Conservation (phyloP, 2,329 filamentous ascomycete genomes). For the Hypoxylon sp. region DNA sequence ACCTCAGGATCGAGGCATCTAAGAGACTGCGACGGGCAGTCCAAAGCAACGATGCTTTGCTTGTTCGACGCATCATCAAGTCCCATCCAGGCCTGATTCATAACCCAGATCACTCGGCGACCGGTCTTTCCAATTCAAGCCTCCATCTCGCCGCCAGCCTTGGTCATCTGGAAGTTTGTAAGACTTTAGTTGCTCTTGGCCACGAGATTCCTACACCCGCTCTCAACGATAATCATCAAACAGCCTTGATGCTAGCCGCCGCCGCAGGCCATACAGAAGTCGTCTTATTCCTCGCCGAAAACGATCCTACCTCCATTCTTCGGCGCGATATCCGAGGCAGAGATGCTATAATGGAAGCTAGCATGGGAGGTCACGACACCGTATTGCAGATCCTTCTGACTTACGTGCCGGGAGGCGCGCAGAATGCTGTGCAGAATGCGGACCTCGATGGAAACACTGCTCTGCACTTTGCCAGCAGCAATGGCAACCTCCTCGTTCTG, state of each 20-base stretch:
- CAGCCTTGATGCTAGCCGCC: conserved; percentile 85
- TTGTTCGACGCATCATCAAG: conserved; percentile 82
- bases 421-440: conserved; percentile 67
- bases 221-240: conserved; percentile 84
- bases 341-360: conserved; percentile 80
- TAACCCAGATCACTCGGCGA: conserved; percentile 81
- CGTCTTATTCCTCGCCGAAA: conserved; percentile 78
- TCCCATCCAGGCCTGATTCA: conserved; percentile 79
- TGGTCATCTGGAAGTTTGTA: conserved; percentile 78
- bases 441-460: conserved; percentile 88
- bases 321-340: conserved; percentile 77
- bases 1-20: conserved; percentile 74
- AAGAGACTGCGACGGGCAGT: conserved; percentile 87
- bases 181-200: conserved; percentile 78
- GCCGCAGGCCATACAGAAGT: conserved; percentile 78
- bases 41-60: conserved; percentile 77
- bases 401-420: conserved; percentile 69
- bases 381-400: conserved; percentile 76
- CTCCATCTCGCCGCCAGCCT: conserved; percentile 84
- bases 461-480: conserved; percentile 86
- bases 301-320: conserved; percentile 74
- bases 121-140: conserved; percentile 82
- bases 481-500: conserved; percentile 83
- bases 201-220: conserved; percentile 82
- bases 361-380: conserved; percentile 73